Percentiles rank a stretch among this genome's conserved stretches.
phyloP scores from a whole-genome alignment of 495 filamentous ascomycete species.

The Xylaria venustula region DNA sequence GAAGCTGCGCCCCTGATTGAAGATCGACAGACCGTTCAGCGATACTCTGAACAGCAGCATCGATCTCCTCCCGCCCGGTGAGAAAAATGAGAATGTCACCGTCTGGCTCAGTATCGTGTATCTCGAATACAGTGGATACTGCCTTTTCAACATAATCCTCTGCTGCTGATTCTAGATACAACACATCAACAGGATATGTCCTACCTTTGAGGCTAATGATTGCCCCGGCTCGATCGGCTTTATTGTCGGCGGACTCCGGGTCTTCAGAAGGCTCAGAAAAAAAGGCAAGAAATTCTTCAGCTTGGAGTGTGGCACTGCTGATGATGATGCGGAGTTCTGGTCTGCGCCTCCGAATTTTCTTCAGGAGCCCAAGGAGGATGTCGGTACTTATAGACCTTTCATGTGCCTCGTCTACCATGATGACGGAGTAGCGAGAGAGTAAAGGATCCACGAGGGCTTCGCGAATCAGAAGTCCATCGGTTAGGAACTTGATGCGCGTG shows the following conservation, averaged over 20 bases:
- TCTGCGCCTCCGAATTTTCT: slow-evolving; percentile 83
- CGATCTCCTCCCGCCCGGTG: slow-evolving; percentile 93
- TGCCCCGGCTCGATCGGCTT: slow-evolving; percentile 49
- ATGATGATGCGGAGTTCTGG: slow-evolving; percentile 85
- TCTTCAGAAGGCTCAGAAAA: slow-evolving; percentile 57
- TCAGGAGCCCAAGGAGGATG: slow-evolving; percentile 87
- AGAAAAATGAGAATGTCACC: slow-evolving; percentile 93
- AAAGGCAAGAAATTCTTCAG: slow-evolving; percentile 82
- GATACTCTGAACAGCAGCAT: slow-evolving; percentile 72
- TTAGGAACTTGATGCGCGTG: slow-evolving; percentile 94
- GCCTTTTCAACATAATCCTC: slow-evolving; percentile 89
- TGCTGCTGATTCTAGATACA: slow-evolving; percentile 76
- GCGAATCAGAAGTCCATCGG: slow-evolving; percentile 90
- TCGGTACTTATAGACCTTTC: slow-evolving; percentile 94
- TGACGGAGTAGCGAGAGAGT: slow-evolving; percentile 88
- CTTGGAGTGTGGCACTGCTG: slow-evolving; percentile 92
- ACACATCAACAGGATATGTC: slow-evolving; percentile 86
- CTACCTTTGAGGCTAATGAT: slow-evolving; percentile 91
- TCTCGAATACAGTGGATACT: slow-evolving; percentile 87
- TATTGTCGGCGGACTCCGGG: slow-evolving; percentile 40
- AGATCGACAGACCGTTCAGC: slow-evolving; percentile 75
- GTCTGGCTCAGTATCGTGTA: slow-evolving; percentile 81
- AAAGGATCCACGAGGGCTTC: slow-evolving; percentile 93
- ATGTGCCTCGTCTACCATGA: slow-evolving; percentile 99
- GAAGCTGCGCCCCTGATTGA: slow-evolving; percentile 63